Evolutionary conservation across 352 stramenopile species (phyloP).

Genomic region (Phytophthora europaea): DNA sequence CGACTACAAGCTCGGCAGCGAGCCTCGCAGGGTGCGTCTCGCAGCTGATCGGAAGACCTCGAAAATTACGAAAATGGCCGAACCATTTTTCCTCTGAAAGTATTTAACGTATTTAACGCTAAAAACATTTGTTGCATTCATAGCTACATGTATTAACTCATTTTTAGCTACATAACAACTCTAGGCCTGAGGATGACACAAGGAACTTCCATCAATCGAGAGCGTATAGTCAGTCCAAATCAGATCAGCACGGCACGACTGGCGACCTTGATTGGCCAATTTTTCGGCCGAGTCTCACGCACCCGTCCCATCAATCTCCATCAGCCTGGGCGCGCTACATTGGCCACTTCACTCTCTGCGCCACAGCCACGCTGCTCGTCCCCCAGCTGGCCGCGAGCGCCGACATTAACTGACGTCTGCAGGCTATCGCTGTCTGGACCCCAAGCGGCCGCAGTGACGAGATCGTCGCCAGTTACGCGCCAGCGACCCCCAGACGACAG

Average conservation of each 20-base stretch:
- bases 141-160: too few relatives aligned
- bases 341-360: conserved; percentile 19
- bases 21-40: too few relatives aligned
- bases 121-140: too few relatives aligned
- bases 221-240: conserved; percentile 36
- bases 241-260: conserved; percentile 9
- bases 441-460: conserved; percentile 25
- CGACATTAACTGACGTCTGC: conserved; percentile 17
- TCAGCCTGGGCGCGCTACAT: conserved; percentile 1
- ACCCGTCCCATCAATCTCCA: background rate
- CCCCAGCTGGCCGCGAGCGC: conserved; percentile 18
- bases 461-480: conserved; percentile 29
- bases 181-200: background rate
- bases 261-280: conserved; percentile 26
- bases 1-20: too few relatives aligned
- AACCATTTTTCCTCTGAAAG: too few relatives aligned
- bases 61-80: too few relatives aligned
- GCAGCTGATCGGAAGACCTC: too few relatives aligned
- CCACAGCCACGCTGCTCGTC: background rate
- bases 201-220: conserved; percentile 18
- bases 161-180: too few relatives aligned
- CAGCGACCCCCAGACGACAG: conserved; percentile 28
- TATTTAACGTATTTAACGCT: too few relatives aligned
- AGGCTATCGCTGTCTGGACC: conserved; percentile 22
- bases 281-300: conserved; percentile 17